A percentile compares a stretch with the other conserved stretches of the same genome.
phyloP scores from a whole-genome alignment of 768 basidiomycete genomes.

The Lepiota brunneoincarnata region DNA sequence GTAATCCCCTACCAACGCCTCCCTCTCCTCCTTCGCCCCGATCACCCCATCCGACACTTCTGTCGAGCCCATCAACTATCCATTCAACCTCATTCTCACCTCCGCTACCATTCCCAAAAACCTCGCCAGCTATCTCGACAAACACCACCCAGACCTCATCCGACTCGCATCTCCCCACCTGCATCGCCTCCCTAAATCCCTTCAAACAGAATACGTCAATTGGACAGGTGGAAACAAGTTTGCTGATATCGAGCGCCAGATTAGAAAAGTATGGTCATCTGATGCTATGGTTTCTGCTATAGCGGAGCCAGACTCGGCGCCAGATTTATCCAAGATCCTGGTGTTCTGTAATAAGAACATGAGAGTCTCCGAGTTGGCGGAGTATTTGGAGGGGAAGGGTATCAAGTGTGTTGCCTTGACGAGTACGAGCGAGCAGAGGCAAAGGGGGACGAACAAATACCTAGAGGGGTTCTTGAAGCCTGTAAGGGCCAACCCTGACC shows the following conservation, averaged over 20 bases:
- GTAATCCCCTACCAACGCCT: slow-evolving; percentile 17
- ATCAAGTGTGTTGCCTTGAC: slow-evolving; percentile 67
- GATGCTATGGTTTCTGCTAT: slow-evolving; percentile 39
- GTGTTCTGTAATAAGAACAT: slow-evolving; percentile 80
- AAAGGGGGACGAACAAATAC: slow-evolving; percentile 70
- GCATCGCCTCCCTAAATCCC: slow-evolving; percentile 70
- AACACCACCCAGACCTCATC: slow-evolving; percentile 57
- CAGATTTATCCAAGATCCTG: slow-evolving; percentile 61
- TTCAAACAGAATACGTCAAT: slow-evolving; percentile 69
- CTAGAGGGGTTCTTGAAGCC: slow-evolving; percentile 69
- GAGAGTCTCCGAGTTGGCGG: slow-evolving; percentile 62
- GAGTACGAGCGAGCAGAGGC: slow-evolving; percentile 53
- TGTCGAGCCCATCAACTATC: slow-evolving; percentile 45
- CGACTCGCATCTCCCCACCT: slow-evolving; percentile 80
- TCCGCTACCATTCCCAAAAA: slow-evolving; percentile 86
- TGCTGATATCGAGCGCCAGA: slow-evolving; percentile 73
- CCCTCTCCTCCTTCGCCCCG: slow-evolving; percentile 19
- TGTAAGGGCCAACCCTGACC: slow-evolving; percentile 8
- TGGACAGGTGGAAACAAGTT: slow-evolving; percentile 82
- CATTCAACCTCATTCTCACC: slow-evolving; percentile 79
- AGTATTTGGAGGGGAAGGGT: slow-evolving; percentile 56
- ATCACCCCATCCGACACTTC: slow-evolving; percentile 11
- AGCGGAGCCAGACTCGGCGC: slow-evolving; percentile 18
- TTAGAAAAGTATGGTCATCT: slow-evolving; percentile 73
- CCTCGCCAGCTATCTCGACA: slow-evolving; percentile 61